These are phyloP conservation scores for Oryza glumipatula DNA, from an alignment of 176 grass and related monocot species.

Conservation along the genomic window DNA sequence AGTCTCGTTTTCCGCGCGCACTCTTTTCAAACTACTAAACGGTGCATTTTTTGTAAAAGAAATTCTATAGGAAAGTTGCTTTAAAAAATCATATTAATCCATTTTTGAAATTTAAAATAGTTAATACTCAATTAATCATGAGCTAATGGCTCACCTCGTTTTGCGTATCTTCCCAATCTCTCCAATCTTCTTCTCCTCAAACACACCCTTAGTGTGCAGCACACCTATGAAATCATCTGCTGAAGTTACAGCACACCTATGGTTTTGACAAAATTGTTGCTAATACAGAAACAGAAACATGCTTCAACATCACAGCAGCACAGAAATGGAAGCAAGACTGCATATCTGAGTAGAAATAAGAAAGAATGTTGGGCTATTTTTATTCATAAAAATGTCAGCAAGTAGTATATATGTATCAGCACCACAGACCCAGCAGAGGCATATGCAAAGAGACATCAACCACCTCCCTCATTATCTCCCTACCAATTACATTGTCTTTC, in stretches of 20 bases:
- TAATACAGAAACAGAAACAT: background rate
- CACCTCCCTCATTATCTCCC: constrained; percentile 42
- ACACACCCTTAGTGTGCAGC: too few species aligned
- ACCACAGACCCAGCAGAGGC: constrained; percentile 54
- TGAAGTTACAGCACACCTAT: background rate
- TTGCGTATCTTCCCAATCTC: too few species aligned
- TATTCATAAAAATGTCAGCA: constrained; percentile 87
- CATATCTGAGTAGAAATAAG: constrained; percentile 20
- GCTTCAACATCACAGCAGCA: background rate
- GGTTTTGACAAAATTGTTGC: background rate
- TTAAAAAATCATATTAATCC: too few species aligned
- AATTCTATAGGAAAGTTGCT: too few species aligned
- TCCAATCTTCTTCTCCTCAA: too few species aligned
- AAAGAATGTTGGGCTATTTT: constrained; percentile 61
- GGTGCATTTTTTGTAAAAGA: too few species aligned
- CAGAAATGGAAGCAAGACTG: background rate
- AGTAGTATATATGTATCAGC: constrained; percentile 61
- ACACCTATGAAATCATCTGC: too few species aligned
- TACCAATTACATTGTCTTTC: constrained; percentile 22
- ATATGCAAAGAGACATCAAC: constrained; percentile 47
- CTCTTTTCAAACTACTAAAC: too few species aligned
- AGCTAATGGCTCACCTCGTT: too few species aligned
- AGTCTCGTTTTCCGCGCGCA: too few species aligned
- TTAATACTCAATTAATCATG: too few species aligned
- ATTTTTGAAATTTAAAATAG: too few species aligned